These are phyloP conservation scores for Lactarius vividus DNA, from an alignment of 768 basidiomycete genomes.

Conservation along the genomic window DNA sequence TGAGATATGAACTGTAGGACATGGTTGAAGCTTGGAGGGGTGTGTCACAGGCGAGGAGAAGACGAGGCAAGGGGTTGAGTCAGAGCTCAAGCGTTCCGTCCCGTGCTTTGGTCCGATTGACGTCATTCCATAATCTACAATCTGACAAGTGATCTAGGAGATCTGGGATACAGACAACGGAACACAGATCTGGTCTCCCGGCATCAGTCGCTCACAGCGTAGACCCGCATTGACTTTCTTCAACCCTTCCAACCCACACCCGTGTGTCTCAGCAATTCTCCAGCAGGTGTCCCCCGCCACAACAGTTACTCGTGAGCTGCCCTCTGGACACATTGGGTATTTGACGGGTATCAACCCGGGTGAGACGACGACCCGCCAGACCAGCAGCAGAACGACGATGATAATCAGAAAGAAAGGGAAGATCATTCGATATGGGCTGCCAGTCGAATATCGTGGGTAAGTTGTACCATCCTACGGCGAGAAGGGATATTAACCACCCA, in stretches of 20 bases:
- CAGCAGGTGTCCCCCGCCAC: conserved; percentile 29
- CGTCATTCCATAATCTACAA: background rate
- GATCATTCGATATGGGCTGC: conserved; percentile 27
- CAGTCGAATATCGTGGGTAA: conserved; percentile 10
- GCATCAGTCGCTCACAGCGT: conserved; percentile 24
- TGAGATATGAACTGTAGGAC: conserved; percentile 7
- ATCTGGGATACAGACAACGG: conserved; percentile 6
- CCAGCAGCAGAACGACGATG: conserved; percentile 27
- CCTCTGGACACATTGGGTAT: conserved; percentile 21
- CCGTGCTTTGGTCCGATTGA: background rate
- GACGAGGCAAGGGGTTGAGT: background rate
- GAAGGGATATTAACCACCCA: conserved; percentile 4
- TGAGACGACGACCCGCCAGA: conserved; percentile 24
- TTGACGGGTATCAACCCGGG: conserved; percentile 15
- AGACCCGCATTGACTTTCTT: conserved; percentile 16
- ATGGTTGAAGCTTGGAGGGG: conserved; percentile 4
- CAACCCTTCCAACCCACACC: conserved; percentile 26
- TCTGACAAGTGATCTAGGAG: background rate
- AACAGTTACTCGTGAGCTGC: conserved; percentile 25
- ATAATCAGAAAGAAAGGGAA: conserved; percentile 29
- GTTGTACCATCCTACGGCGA: conserved; percentile 4
- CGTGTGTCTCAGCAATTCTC: conserved; percentile 24
- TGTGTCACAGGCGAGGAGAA: background rate
- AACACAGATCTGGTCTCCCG: conserved; percentile 27
- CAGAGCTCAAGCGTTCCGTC: background rate